phyloP scores from a whole-genome alignment of 2,329 filamentous ascomycete genomes.

The Ceratocystis variospora region DNA sequence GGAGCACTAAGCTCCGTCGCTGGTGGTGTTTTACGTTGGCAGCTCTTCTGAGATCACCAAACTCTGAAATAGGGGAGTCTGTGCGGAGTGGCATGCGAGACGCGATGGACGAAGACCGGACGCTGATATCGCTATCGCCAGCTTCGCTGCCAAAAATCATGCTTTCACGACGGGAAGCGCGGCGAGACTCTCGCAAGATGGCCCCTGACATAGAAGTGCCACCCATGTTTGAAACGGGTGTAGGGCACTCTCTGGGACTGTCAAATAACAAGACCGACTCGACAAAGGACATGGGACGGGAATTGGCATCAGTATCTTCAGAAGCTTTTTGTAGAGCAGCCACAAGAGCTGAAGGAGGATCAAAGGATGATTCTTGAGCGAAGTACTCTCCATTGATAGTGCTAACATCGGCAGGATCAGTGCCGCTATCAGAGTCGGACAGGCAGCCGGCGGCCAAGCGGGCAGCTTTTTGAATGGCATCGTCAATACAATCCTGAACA shows the following conservation, averaged over 20 bases:
- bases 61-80: constrained; percentile 82
- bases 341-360: constrained; percentile 40
- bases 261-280: constrained; percentile 65
- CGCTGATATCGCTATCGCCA: constrained; percentile 76
- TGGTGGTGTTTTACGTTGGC: constrained; percentile 73
- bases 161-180: constrained; percentile 35
- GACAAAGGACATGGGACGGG: constrained; percentile 40
- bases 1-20: constrained; percentile 71
- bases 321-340: constrained; percentile 37
- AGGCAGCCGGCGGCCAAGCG: constrained; percentile 74
- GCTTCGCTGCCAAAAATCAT: constrained; percentile 72
- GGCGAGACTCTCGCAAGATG: constrained; percentile 46
- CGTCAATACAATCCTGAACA: constrained; percentile 90
- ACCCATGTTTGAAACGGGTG: constrained; percentile 68
- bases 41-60: constrained; percentile 59
- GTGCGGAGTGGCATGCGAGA: constrained; percentile 56
- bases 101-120: constrained; percentile 63
- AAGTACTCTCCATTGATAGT: constrained; percentile 40
- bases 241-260: constrained; percentile 82
- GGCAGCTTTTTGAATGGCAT: constrained; percentile 77
- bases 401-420: constrained; percentile 12
- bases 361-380: constrained; percentile 40
- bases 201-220: constrained; percentile 22
- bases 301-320: constrained; percentile 33
- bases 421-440: constrained; percentile 56